A percentile compares a stretch with the other conserved stretches of the same genome.
Evolutionary conservation across 352 stramenopile species (phyloP).

Genomic region (Globisporangium middletonii): DNA sequence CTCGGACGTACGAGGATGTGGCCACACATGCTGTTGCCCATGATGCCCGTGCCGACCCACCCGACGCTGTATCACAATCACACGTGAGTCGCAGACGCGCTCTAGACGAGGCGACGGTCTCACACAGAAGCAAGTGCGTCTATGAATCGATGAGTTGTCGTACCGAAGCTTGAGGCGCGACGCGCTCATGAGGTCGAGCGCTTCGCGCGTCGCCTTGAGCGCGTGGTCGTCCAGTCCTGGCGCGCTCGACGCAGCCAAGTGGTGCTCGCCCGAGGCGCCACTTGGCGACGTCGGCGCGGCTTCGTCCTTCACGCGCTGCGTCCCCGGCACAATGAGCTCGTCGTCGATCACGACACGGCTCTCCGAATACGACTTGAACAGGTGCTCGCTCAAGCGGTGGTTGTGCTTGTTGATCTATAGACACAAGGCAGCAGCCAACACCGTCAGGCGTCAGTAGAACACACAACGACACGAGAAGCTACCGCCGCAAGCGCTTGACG

Average conservation of each 20-base stretch:
- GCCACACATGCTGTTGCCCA: slow-evolving; percentile 86
- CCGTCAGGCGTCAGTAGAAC: not conserved
- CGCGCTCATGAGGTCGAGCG: slow-evolving; percentile 47
- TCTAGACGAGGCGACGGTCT: not conserved
- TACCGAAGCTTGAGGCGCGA: slow-evolving; percentile 61
- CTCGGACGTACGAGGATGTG: slow-evolving; percentile 67
- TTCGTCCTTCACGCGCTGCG: slow-evolving; percentile 54
- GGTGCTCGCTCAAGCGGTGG: slow-evolving; percentile 75
- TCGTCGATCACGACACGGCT: slow-evolving; percentile 84
- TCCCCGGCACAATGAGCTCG: slow-evolving; percentile 50
- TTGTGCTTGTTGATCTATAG: slow-evolving; percentile 79
- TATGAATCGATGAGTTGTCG: not conserved
- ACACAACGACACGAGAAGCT: not conserved
- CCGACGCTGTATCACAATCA: slow-evolving; percentile 39
- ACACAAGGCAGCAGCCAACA: not conserved
- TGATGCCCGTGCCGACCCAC: slow-evolving; percentile 86
- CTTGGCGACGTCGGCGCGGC: slow-evolving; percentile 3
- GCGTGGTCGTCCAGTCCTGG: slow-evolving; percentile 48
- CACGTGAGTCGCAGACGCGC: not conserved
- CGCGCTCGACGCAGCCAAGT: slow-evolving; percentile 19
- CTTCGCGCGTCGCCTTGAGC: slow-evolving; percentile 49
- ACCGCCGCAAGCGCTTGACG: not conserved
- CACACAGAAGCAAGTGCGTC: not conserved
- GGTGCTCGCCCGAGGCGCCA: slow-evolving; percentile 17
- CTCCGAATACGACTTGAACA: slow-evolving; percentile 85